phyloP scores from a whole-genome alignment of 768 basidiomycete species.

The Trametes elegans region DNA sequence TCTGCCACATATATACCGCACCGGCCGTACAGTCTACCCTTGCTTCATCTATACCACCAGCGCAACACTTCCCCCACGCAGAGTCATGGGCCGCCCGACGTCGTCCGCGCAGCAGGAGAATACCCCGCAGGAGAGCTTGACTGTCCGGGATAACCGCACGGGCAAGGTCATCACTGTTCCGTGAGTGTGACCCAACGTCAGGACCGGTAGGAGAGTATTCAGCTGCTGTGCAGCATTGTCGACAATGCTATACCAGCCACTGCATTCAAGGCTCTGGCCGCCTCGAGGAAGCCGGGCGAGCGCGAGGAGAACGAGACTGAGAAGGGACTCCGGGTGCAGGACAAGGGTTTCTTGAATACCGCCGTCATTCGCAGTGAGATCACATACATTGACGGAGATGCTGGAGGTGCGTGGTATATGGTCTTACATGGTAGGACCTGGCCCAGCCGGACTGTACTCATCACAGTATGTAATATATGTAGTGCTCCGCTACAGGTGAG shows the following conservation, averaged over 20 bases:
- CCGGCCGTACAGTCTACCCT: not conserved
- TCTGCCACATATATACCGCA: slow-evolving; percentile 8
- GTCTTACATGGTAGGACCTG: too few relatives aligned
- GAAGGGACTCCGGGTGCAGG: slow-evolving; percentile 75
- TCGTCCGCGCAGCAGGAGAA: slow-evolving; percentile 9
- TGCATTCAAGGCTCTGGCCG: slow-evolving; percentile 75
- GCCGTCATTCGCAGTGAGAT: slow-evolving; percentile 79
- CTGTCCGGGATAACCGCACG: slow-evolving; percentile 82
- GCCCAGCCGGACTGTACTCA: too few relatives aligned
- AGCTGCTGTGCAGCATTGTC: slow-evolving; percentile 51
- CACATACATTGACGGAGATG: slow-evolving; percentile 90
- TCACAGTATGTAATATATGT: too few relatives aligned
- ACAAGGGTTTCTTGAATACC: slow-evolving; percentile 82
- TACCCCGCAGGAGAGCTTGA: slow-evolving; percentile 38
- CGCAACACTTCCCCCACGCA: not conserved
- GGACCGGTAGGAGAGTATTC: not conserved
- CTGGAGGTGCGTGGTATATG: slow-evolving; percentile 51
- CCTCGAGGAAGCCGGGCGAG: slow-evolving; percentile 55
- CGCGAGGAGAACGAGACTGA: slow-evolving; percentile 80
- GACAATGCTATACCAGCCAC: slow-evolving; percentile 81
- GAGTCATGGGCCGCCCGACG: slow-evolving; percentile 26
- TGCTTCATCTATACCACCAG: not conserved
- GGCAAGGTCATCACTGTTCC: slow-evolving; percentile 73
- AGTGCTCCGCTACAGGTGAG: slow-evolving; percentile 74
- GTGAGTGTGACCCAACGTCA: slow-evolving; percentile 42